phyloP scores from a whole-genome alignment of 177 flowering plant genomes.

The Vitis hybrid region DNA sequence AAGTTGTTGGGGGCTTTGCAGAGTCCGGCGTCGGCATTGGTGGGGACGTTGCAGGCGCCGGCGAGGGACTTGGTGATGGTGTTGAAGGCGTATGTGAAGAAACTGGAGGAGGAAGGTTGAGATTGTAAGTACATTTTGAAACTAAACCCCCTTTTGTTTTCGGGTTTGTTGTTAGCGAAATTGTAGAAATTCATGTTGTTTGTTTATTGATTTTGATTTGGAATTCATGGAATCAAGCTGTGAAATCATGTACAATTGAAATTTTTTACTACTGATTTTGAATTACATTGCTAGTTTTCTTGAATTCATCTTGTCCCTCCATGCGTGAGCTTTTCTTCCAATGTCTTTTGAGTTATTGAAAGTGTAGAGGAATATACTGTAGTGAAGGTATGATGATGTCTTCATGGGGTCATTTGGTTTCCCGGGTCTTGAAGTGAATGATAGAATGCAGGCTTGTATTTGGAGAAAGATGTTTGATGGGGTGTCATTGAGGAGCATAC shows the following conservation, averaged over 20 bases:
- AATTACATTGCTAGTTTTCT: not conserved
- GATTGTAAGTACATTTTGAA: not conserved
- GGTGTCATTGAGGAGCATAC: not conserved
- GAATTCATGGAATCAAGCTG: not conserved
- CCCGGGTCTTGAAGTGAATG: not conserved
- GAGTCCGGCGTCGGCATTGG: conserved; percentile 66
- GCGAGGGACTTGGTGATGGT: conserved; percentile 81
- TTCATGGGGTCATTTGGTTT: not conserved
- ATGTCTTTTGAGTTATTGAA: too few relatives aligned
- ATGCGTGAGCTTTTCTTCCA: too few relatives aligned
- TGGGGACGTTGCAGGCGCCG: conserved; percentile 82
- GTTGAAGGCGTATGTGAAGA: conserved; percentile 81
- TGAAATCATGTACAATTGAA: not conserved
- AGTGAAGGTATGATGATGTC: too few relatives aligned
- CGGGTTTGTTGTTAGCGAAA: conserved; percentile 1
- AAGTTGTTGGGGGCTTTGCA: conserved; percentile 74
- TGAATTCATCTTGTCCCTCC: too few relatives aligned
- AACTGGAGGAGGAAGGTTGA: conserved; percentile 65
- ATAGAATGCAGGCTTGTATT: not conserved
- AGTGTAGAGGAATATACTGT: too few relatives aligned
- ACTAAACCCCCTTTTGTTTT: conserved; percentile 3
- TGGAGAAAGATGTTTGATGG: too few relatives aligned
- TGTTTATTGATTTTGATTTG: not conserved
- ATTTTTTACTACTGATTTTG: not conserved
- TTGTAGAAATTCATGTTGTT: not conserved